Conservation (phyloP, 2,329 filamentous ascomycete species). For the Colletotrichum spaethianum region DNA sequence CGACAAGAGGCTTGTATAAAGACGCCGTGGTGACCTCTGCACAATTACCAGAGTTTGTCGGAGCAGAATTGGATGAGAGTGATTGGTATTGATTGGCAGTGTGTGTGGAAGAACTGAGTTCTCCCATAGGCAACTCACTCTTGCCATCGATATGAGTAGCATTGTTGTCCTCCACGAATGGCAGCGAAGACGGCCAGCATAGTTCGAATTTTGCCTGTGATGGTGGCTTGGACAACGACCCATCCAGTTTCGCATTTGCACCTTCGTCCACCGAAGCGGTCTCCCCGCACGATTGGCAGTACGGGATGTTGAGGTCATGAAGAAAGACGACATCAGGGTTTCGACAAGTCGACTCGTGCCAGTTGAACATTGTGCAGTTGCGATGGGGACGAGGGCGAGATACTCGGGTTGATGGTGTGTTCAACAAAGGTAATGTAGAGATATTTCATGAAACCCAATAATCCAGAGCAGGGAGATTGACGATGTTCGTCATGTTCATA, state of each 20-base stretch:
- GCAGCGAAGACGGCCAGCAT: slow-evolving; percentile 20
- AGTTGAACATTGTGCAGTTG: background rate
- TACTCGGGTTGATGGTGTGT: background rate
- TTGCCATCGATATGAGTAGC: background rate
- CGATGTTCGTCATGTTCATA: background rate
- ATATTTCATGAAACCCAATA: background rate
- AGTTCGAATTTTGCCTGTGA: background rate
- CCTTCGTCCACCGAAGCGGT: background rate
- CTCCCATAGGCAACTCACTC: background rate
- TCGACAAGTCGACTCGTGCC: slow-evolving; percentile 2
- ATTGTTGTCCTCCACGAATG: background rate
- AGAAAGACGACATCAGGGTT: background rate
- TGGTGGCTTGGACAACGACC: background rate
- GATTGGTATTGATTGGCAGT: background rate
- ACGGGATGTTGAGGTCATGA: background rate
- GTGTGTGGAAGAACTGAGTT: background rate
- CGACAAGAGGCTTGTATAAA: background rate
- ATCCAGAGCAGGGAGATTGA: background rate
- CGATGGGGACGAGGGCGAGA: background rate
- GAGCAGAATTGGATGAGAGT: background rate
- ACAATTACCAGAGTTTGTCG: background rate
- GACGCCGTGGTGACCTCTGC: background rate
- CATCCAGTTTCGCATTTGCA: background rate
- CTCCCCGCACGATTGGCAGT: background rate
- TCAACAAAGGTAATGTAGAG: background rate